phyloP scores from a whole-genome alignment of 345 rosid species.

The Hirschfeldia incana region DNA sequence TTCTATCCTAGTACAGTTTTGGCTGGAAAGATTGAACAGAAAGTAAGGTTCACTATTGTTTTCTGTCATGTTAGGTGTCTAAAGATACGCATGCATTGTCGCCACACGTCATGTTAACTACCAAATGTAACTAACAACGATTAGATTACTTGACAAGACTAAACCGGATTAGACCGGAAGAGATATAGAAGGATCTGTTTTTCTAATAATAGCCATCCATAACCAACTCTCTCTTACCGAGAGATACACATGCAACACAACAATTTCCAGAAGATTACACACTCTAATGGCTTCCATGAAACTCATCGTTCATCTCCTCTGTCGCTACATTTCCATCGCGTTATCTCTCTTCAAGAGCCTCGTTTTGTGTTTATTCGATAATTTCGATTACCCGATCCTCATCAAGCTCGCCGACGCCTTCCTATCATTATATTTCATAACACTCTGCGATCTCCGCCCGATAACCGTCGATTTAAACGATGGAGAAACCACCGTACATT shows the following conservation, averaged over 20 bases:
- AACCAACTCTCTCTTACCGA: neutral
- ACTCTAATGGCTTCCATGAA: conserved; percentile 30
- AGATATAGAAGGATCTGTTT: neutral
- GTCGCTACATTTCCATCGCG: conserved; percentile 8
- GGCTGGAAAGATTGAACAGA: conserved; percentile 2
- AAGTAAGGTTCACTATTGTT: neutral
- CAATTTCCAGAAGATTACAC: conserved; percentile 1
- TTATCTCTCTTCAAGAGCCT: conserved; percentile 13
- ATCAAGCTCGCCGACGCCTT: conserved; percentile 43
- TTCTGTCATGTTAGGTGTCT: neutral
- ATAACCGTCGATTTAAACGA: conserved; percentile 54
- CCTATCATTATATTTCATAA: conserved; percentile 47
- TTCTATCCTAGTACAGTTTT: neutral
- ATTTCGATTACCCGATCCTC: conserved; percentile 40
- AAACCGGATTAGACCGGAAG: neutral
- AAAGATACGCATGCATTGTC: neutral
- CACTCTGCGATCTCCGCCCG: conserved; percentile 51
- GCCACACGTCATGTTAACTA: neutral
- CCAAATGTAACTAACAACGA: neutral
- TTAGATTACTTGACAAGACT: neutral
- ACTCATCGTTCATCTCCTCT: conserved; percentile 6
- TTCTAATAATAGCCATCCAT: conserved; percentile 13
- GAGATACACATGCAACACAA: neutral
- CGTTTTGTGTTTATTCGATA: conserved; percentile 21
- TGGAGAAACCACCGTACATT: conserved; percentile 57